Evolutionary conservation across 371 early-diverging fungal species (phyloP).

Genomic region (Scutellospora calospora): DNA sequence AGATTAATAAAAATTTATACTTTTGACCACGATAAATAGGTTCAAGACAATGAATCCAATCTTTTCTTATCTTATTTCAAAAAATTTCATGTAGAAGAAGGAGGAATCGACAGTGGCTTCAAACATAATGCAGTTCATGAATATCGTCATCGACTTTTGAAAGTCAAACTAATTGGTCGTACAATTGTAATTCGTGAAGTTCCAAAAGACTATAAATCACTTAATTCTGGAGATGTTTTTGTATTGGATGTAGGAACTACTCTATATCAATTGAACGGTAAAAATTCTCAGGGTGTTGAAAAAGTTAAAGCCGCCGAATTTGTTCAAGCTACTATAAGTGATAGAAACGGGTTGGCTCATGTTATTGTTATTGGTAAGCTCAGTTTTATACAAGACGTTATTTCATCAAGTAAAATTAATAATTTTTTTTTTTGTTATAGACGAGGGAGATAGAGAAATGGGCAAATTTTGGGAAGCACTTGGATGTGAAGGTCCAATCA

Average conservation of each 20-base stretch:
- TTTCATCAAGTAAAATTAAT: not conserved
- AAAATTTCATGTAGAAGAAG: conserved; percentile 63
- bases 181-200: conserved; percentile 75
- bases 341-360: conserved; percentile 10
- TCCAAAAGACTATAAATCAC: conserved; percentile 55
- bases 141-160: conserved; percentile 71
- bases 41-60: conserved; percentile 72
- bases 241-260: conserved; percentile 75
- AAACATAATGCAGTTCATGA: conserved; percentile 69
- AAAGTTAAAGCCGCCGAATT: conserved; percentile 79
- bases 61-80: conserved; percentile 76
- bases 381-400: not conserved
- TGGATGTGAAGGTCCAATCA: conserved; percentile 36
- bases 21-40: conserved; percentile 32
- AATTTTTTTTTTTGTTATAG: conserved; percentile 12
- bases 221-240: conserved; percentile 83
- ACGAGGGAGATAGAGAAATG: conserved; percentile 43
- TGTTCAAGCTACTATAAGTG: conserved; percentile 44
- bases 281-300: conserved; percentile 69
- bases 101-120: conserved; percentile 87
- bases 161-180: conserved; percentile 67
- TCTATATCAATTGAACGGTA: conserved; percentile 83
- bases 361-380: conserved; percentile 34
- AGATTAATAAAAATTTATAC: not conserved
- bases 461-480: conserved; percentile 41